Conservation (phyloP, 2,329 filamentous ascomycete species). For the Hirsutella minnesotensis region DNA sequence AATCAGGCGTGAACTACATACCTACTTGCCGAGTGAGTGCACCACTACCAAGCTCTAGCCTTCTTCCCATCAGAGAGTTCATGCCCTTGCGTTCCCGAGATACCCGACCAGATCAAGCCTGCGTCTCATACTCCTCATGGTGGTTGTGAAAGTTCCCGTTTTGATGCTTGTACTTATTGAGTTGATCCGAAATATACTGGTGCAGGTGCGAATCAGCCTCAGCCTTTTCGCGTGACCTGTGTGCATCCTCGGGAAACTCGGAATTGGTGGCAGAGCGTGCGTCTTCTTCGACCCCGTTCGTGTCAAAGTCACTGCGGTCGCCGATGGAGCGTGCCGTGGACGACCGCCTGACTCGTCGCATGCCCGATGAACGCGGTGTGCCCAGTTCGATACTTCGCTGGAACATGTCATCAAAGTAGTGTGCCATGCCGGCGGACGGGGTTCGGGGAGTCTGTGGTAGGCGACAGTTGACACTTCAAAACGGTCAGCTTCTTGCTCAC, state of each 20-base stretch:
- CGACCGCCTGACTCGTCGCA: slow-evolving; percentile 56
- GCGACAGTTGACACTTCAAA: slow-evolving; percentile 65
- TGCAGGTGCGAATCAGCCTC: slow-evolving; percentile 62
- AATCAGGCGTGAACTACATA: too few relatives aligned
- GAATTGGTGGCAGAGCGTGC: slow-evolving; percentile 19
- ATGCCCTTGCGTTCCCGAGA: too few relatives aligned
- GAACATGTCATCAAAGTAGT: slow-evolving; percentile 93
- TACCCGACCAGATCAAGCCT: slow-evolving; percentile 11
- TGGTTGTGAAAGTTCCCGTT: slow-evolving; percentile 12
- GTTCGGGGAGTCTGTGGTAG: slow-evolving; percentile 88
- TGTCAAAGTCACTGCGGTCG: slow-evolving; percentile 66
- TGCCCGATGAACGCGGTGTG: slow-evolving; percentile 23
- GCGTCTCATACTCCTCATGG: slow-evolving; percentile 37
- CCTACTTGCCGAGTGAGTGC: too few relatives aligned
- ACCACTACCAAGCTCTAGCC: too few relatives aligned
- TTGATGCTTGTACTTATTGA: slow-evolving; percentile 50
- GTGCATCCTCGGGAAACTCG: slow-evolving; percentile 24
- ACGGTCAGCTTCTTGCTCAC: background rate
- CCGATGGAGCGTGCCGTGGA: slow-evolving; percentile 78
- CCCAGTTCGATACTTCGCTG: slow-evolving; percentile 26
- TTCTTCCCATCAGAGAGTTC: too few relatives aligned
- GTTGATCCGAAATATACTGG: slow-evolving; percentile 70
- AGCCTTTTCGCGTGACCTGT: slow-evolving; percentile 32
- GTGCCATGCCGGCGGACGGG: slow-evolving; percentile 68
- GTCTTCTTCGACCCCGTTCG: slow-evolving; percentile 32